Evolutionary conservation across 1,284 basidiomycete species (phyloP), one percentile per base, ranked within the genome.

Genomic region (Athelia psychrophila): DNA sequence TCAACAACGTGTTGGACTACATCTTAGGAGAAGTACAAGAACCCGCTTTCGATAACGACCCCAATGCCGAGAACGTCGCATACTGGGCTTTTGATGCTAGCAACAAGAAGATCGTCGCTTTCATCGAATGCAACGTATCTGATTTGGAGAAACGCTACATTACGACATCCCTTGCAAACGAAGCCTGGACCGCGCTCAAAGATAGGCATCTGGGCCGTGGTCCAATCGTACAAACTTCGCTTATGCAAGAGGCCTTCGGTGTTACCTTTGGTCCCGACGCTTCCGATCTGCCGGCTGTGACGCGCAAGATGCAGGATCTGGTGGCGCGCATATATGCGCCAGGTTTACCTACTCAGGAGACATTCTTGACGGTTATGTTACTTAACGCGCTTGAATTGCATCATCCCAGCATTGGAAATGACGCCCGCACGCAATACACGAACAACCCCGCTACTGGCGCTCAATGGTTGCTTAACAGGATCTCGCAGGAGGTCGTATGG

Each of bases 131-230:
- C 8, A n/a, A 42, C 20, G 38, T 42, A 5, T 6, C 16, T 6
- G 38, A 42, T 6, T 42, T 16, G 6, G 38, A 42, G 20, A 18
- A 18, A 22, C 8, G 9, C 6, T 42, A 6, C n/a, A 6, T 42
- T 5, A 20, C 70, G n/a, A 42, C 20, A 5, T 6, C 6, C 6
- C 8, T 8, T 18, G 6, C 38, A n/a, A n/a, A 6, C 5, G 38
- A 18, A 5, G 38, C 38, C 6, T 42, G 38, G 38, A 8, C n/a
- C n/a, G n/a, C 6, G 16, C 38, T 42, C 20, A n/a, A 8, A 5
- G n/a, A n/a, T 6, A 5, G 38, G 6, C 38, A 42, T n/a, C n/a
- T 8, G n/a, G 6, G n/a, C 8, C 38, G 20, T 6, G 38, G 38
- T 22, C 38, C 38, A n/a, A 42, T 42, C 38, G n/a, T 16, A n/a